Base-by-base conservation (phyloP, 768 basidiomycete genomes). In the Solioccasus polychromus region DNA sequence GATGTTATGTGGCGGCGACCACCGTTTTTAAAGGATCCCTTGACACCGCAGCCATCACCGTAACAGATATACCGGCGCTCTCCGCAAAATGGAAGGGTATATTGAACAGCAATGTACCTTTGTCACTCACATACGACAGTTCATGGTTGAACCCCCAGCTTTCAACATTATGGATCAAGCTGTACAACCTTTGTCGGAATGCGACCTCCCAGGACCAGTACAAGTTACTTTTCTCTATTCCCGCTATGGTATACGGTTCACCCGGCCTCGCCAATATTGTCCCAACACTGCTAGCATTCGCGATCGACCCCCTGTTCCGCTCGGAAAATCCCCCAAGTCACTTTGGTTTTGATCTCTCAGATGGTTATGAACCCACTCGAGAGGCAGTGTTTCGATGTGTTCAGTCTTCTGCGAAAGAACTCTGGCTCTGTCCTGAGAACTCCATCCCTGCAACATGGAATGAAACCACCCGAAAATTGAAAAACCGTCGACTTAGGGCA, bases 261-360 rank as follows among this genome's bases (percentile, higher is more conserved):
- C 31, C 55, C 2, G 8, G 45, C 0, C 28, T 35, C 3, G 17
- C 25, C 3, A 42, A 47, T 5, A 53, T 67, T 25, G 50, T 68
- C n/a, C 55, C 62, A 0, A 56, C 58, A 2, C 40, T 73, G 2
- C 35, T 74, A 11, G 62, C 73, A 1, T 67, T 71, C 42, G 55
- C 51, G 1, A 38, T 54, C 3, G 37, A 52, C 9, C 18, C 53
- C 4, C 35, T 31, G 3, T 47, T 60, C 39, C 6, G 29, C 18
- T 14, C 2, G 3, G 49, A 47, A 18, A 8, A 45, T 18, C 63
- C 57, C 26, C 61, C 67, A 3, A 7, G 6, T 1, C 51, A 54
- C 25, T 35, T 45, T 17, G n/a, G n/a, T 19, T 59, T 53, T 41
- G 28, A 41, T 18, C 32, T 55, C 5, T 39, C 46, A 4, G 41